A percentile compares a stretch with the other conserved stretches of the same genome.
These are phyloP conservation scores for Danielia oregonensis DNA, from an alignment of 805 yeast genomes.

Conservation along the genomic window DNA sequence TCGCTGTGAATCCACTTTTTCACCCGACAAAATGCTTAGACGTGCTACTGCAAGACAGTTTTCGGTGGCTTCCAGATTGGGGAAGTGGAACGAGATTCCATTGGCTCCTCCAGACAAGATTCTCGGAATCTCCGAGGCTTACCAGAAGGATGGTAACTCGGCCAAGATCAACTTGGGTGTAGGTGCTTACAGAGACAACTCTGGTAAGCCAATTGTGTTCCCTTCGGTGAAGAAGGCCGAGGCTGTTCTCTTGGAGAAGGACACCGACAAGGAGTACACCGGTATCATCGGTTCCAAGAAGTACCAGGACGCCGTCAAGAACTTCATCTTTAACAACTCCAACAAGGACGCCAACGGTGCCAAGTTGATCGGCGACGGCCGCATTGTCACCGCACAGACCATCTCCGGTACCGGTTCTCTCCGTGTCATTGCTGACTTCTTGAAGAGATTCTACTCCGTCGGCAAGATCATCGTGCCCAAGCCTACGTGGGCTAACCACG, in stretches of 20 bases:
- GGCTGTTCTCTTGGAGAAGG: conserved; percentile 41
- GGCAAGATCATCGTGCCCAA: conserved; percentile 67
- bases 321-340: conserved; percentile 65
- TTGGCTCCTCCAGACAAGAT: conserved; percentile 82
- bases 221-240: conserved; percentile 74
- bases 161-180: conserved; percentile 67
- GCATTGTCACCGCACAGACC: conserved; percentile 83
- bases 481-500: conserved; percentile 95
- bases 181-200: conserved; percentile 90
- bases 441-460: conserved; percentile 54
- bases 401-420: conserved; percentile 95
- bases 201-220: conserved; percentile 85
- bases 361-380: conserved; percentile 50
- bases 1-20: background rate
- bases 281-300: conserved; percentile 77
- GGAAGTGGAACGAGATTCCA: conserved; percentile 35
- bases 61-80: conserved; percentile 15
- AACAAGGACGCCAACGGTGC: conserved; percentile 51
- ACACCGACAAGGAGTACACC: conserved; percentile 76
- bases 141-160: conserved; percentile 58
- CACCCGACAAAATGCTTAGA: conserved; percentile 14
- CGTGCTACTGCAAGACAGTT: conserved; percentile 14
- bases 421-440: conserved; percentile 77
- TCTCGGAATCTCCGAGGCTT: conserved; percentile 73
- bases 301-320: conserved; percentile 63